These are phyloP conservation scores for Salix caprea DNA, from an alignment of 345 rosid species.

Conservation along the genomic window DNA sequence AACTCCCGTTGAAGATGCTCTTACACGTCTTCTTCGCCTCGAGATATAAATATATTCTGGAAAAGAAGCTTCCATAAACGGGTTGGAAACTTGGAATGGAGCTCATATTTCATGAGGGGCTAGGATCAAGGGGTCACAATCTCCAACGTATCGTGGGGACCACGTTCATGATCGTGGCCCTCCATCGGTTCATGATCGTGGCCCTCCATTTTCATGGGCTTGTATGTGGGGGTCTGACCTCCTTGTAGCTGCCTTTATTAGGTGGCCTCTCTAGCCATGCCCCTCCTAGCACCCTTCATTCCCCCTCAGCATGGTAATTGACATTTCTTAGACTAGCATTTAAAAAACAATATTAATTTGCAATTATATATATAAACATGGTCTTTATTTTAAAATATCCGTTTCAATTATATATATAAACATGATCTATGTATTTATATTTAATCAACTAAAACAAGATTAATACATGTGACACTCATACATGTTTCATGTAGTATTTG, in stretches of 20 bases:
- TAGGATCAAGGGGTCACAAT: conserved; percentile 33
- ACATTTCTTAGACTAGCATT: too few species aligned
- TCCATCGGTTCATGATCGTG: not conserved
- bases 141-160: conserved; percentile 34
- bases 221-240: not conserved
- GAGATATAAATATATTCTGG: not conserved
- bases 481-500: too few species aligned
- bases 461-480: too few species aligned
- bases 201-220: not conserved
- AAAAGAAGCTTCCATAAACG: conserved; percentile 11
- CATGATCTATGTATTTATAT: too few species aligned
- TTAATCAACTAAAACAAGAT: too few species aligned
- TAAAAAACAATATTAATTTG: too few species aligned
- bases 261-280: not conserved
- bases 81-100: conserved; percentile 24
- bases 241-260: not conserved
- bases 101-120: conserved; percentile 15
- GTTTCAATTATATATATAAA: too few species aligned
- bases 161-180: not conserved
- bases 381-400: too few species aligned
- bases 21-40: not conserved
- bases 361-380: too few species aligned
- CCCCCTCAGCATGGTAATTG: not conserved
- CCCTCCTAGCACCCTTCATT: not conserved
- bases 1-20: too few species aligned